Percentiles rank a stretch among this genome's conserved stretches.
These are phyloP conservation scores for Capsicum rhomboideum DNA, from an alignment of 257 asterid species.

Conservation along the genomic window DNA sequence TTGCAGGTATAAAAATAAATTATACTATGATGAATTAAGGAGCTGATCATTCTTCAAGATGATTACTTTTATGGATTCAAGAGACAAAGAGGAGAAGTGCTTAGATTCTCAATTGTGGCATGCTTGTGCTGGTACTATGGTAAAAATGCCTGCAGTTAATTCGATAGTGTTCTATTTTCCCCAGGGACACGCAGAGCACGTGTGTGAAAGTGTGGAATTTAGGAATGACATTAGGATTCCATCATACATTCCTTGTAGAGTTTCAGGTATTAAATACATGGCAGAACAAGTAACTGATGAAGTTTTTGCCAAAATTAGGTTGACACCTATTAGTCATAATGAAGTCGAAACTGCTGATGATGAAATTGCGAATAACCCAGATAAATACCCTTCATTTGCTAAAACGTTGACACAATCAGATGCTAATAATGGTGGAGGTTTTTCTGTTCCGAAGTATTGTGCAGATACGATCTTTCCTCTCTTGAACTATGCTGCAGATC, in stretches of 20 bases:
- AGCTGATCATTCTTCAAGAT: too few species aligned
- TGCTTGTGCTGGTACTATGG: conserved; percentile 94
- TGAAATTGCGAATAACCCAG: conserved; percentile 22
- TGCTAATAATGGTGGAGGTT: conserved; percentile 92
- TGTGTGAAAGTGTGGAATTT: conserved; percentile 48
- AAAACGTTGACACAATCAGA: conserved; percentile 87
- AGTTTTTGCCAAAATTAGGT: conserved; percentile 50
- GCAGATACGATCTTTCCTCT: conserved; percentile 84
- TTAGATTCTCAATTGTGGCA: conserved; percentile 89
- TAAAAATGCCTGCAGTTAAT: conserved; percentile 57
- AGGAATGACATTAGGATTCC: conserved; percentile 37
- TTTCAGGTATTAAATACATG: conserved; percentile 50
- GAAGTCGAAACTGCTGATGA: conserved; percentile 27
- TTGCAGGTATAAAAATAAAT: too few species aligned
- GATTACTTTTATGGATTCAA: conserved; percentile 44
- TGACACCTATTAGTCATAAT: conserved; percentile 29
- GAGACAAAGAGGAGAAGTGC: conserved; percentile 50
- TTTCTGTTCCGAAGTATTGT: conserved; percentile 88
- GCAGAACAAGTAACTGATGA: conserved; percentile 89
- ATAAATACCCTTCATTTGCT: conserved; percentile 61
- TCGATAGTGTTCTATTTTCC: conserved; percentile 79
- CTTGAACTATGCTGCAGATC: conserved; percentile 57
- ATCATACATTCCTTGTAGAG: conserved; percentile 44
- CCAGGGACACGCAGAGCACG: conserved; percentile 87
- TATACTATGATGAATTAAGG: too few species aligned